Evolutionary conservation across 2,329 filamentous ascomycete species (phyloP), one percentile per base, ranked within the genome.

Genomic region (Aurifilum marmelostoma): DNA sequence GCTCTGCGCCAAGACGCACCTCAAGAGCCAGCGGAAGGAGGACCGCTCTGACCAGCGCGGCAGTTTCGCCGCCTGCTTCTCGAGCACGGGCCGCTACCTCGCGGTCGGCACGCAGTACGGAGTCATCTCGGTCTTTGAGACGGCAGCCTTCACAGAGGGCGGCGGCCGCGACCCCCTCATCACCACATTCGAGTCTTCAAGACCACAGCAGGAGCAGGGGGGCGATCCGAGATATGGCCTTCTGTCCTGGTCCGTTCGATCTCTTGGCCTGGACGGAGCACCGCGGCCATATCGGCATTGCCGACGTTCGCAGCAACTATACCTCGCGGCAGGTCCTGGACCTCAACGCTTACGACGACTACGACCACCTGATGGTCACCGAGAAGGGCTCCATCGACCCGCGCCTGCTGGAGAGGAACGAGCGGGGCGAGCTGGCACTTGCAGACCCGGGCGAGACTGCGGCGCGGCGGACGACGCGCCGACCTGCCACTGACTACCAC

Each of bases 251-350:
- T 1, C 93, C 94, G 0, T 95, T 91, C 83, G 95, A 97, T 76
- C 87, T 99, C 24, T 83, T 99, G 54, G 92, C 97, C 8, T 98
- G 96, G 94, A 92, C 94, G 11, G 96, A 99, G 79, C 92, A 97
- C 75, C 90, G 92, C 72, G 92, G 91, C 3, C 85, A 89, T 67
- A 84, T 94, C 21, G 92, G 91, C 50, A 83, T 95, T 52, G 91
- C 91, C 6, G 92, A 96, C 78, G 80, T 92, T 63, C 86, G 92
- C 39, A 87, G 83, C 73, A 87, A 89, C 29, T 89, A 93, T 71
- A 82, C 85, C 61, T 84, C 88, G 65, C 88, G 90, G 60, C 92
- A 96, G 76, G 85, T 91, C 41, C 82, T 96, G 39, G 81, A 86
- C 37, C 83, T 95, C 56, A 86, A 89, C 73, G 82, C 83, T 18